Evolutionary conservation across 2,329 filamentous ascomycete genomes (phyloP).

Genomic region (Cylindrodendrum hubeiense): DNA sequence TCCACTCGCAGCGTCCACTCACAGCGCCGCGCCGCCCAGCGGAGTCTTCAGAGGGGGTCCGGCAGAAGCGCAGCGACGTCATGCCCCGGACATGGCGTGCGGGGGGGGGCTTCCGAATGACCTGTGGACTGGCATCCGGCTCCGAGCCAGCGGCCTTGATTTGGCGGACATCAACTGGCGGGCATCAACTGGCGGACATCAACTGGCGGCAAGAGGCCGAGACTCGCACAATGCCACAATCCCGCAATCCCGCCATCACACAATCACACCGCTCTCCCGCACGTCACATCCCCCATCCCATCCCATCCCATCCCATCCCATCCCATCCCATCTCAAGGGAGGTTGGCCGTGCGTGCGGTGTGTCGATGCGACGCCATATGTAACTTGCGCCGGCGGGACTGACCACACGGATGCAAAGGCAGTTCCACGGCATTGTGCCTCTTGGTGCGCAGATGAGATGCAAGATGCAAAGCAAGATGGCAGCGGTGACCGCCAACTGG

Average conservation of each 20-base stretch:
- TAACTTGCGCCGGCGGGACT: too few species aligned
- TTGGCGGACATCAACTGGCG: background rate
- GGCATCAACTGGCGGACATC: background rate
- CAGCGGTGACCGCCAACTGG: background rate
- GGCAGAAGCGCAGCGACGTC: slow-evolving; percentile 17
- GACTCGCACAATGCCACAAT: background rate
- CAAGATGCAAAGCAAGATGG: slow-evolving; percentile 1
- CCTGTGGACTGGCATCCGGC: background rate
- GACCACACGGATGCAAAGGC: background rate
- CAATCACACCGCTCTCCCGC: background rate
- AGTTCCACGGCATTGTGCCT: slow-evolving; percentile 1
- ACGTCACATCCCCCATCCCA: background rate
- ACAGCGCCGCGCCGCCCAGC: background rate
- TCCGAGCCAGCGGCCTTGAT: background rate
- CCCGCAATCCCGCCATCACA: background rate
- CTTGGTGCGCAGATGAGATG: background rate
- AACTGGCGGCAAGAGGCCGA: background rate
- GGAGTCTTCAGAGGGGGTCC: background rate
- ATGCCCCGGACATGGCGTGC: background rate
- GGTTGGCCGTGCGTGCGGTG: too few species aligned
- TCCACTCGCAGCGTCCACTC: background rate
- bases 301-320: too few species aligned
- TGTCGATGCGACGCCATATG: background rate
- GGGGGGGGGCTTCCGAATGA: too few species aligned
- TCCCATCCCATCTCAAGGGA: background rate